Evolutionary conservation across 768 basidiomycete species (phyloP).

Genomic region (Brasilioporus rufonigricans): DNA sequence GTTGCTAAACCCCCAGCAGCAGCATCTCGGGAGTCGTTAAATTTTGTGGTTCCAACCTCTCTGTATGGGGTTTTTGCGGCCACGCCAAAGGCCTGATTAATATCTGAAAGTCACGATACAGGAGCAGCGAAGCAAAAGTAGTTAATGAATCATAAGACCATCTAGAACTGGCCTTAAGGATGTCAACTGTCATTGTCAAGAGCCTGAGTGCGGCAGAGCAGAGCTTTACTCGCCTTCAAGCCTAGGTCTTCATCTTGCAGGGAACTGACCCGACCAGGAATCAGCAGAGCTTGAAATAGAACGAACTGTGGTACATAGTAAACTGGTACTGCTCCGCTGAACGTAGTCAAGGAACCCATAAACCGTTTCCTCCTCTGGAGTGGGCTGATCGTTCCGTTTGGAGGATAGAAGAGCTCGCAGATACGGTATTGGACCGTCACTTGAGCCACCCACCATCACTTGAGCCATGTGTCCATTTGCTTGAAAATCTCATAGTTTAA

Average conservation of each 20-base stretch:
- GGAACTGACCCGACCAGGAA: neutral
- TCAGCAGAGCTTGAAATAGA: neutral
- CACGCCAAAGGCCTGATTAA: neutral
- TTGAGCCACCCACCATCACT: no score
- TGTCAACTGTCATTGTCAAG: no score
- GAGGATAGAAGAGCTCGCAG: neutral
- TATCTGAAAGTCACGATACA: slow-evolving; percentile 1
- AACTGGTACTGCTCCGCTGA: neutral
- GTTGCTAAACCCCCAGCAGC: no score
- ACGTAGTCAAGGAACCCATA: neutral
- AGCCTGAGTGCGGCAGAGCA: neutral
- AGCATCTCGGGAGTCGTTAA: no score
- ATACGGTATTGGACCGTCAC: no score
- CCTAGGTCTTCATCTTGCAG: neutral
- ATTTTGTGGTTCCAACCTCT: neutral
- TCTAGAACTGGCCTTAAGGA: neutral
- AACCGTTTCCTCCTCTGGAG: neutral
- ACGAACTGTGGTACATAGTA: no score
- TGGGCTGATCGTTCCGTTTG: neutral
- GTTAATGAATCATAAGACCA: neutral
- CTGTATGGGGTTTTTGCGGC: slow-evolving; percentile 12
- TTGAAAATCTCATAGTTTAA: no score
- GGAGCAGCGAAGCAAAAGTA: neutral
- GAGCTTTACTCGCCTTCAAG: neutral
- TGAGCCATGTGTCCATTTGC: no score